These are phyloP conservation scores for Petunia secreta DNA, from an alignment of 257 asterid species.

Conservation along the genomic window DNA sequence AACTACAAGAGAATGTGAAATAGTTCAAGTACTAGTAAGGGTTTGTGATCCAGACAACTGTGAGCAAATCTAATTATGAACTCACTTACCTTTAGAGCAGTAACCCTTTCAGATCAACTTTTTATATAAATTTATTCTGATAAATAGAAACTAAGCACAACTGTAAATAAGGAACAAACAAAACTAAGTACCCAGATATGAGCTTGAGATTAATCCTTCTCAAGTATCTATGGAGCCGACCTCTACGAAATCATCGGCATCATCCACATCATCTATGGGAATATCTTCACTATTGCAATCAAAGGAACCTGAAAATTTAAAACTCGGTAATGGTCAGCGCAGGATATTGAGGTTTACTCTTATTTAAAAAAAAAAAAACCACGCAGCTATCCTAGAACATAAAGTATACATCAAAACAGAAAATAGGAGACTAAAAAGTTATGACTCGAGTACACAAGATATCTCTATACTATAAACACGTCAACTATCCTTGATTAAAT, in stretches of 20 bases:
- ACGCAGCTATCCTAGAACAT: constrained; percentile 14
- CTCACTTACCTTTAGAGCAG: not conserved
- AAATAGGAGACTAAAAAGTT: not conserved
- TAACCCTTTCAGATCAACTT: not conserved
- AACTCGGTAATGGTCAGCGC: not conserved
- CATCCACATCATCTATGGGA: constrained; percentile 68
- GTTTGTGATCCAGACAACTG: too few relatives aligned
- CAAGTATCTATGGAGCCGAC: constrained; percentile 17
- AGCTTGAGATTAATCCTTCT: not conserved
- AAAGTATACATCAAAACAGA: constrained; percentile 13
- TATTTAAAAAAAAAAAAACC: not conserved
- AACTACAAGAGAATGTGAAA: too few relatives aligned
- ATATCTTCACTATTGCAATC: constrained; percentile 59
- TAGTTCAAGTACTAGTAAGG: too few relatives aligned
- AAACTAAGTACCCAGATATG: not conserved
- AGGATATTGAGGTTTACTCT: not conserved
- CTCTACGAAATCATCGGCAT: constrained; percentile 44
- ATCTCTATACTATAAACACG: constrained; percentile 10
- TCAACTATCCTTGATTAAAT: constrained; percentile 10
- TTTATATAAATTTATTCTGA: not conserved
- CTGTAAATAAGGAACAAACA: not conserved
- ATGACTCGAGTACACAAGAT: not conserved
- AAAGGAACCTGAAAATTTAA: constrained; percentile 43
- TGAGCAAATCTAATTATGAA: too few relatives aligned
- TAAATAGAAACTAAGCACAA: not conserved